Conservation (phyloP, 1,284 basidiomycete genomes). For the Bondarzewia mesenterica region DNA sequence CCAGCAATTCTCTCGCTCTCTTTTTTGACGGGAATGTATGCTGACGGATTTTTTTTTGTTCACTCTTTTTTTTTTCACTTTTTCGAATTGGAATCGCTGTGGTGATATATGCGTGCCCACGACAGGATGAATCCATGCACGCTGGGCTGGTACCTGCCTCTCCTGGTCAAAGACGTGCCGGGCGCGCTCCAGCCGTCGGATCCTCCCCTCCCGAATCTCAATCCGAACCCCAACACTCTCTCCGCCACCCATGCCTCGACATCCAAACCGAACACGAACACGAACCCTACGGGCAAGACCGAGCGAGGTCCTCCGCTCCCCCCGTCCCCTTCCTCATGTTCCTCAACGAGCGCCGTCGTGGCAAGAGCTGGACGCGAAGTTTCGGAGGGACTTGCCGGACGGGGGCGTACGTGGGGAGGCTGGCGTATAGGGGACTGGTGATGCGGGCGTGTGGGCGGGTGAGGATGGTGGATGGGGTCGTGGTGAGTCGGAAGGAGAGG, state of each 20-base stretch:
- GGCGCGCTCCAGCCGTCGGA: conserved; percentile 62
- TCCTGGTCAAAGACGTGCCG: conserved; percentile 64
- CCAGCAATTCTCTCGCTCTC: no score
- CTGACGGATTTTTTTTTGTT: no score
- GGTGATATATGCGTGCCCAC: no score
- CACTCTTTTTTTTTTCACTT: background rate
- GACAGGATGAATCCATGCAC: conserved; percentile 90
- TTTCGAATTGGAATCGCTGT: conserved; percentile 1
- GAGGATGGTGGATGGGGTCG: conserved; percentile 74
- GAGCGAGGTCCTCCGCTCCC: conserved; percentile 9
- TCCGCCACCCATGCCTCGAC: conserved; percentile 6
- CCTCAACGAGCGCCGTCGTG: conserved; percentile 34
- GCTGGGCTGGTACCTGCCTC: conserved; percentile 87
- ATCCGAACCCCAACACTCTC: no score
- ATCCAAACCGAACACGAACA: background rate
- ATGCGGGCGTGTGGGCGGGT: conserved; percentile 68
- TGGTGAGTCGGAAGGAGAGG: conserved; percentile 72
- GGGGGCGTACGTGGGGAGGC: conserved; percentile 75
- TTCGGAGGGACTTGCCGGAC: conserved; percentile 84
- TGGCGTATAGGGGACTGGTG: conserved; percentile 82
- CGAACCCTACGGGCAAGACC: background rate
- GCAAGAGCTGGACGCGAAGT: conserved; percentile 76
- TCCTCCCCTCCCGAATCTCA: conserved; percentile 6
- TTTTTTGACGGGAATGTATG: no score
- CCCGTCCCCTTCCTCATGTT: conserved; percentile 4